phyloP scores from a whole-genome alignment of 1,284 basidiomycete genomes.

The Melampsora americana region DNA sequence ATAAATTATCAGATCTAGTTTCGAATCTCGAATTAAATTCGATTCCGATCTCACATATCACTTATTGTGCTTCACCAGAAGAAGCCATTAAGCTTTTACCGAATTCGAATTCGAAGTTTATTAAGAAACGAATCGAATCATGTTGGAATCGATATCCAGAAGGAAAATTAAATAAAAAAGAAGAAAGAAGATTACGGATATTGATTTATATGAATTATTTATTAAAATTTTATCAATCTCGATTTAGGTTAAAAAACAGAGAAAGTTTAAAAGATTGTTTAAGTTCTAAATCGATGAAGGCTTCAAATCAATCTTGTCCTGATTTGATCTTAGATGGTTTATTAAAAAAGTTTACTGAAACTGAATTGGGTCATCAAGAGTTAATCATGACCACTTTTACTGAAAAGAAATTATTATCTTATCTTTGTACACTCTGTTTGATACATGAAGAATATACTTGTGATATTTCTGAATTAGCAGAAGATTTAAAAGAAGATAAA shows the following conservation, averaged over 20 bases:
- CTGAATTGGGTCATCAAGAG: neutral
- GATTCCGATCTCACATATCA: conserved; percentile 55
- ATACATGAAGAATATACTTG: conserved; percentile 30
- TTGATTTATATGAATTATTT: conserved; percentile 34
- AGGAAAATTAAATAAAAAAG: conserved; percentile 21
- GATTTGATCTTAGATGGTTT: conserved; percentile 30
- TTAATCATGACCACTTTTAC: conserved; percentile 12
- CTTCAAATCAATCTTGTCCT: neutral
- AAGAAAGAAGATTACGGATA: conserved; percentile 21
- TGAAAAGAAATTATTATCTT: conserved; percentile 14
- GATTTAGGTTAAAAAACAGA: neutral
- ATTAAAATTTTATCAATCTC: neutral
- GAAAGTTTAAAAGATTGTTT: neutral
- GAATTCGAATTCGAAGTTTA: conserved; percentile 65
- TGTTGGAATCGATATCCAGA: conserved; percentile 47
- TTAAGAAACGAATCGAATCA: conserved; percentile 62
- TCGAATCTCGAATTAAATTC: conserved; percentile 60
- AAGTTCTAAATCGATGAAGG: neutral
- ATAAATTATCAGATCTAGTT: conserved; percentile 60
- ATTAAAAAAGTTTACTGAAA: conserved; percentile 17
- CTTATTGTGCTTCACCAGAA: neutral
- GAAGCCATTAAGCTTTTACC: conserved; percentile 59
- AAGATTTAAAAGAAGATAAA: conserved; percentile 25
- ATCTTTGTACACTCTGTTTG: conserved; percentile 23
- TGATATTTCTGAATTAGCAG: neutral